phyloP scores from a whole-genome alignment of 192 early-diverging fungal species.

The Radiomyces spectabilis region DNA sequence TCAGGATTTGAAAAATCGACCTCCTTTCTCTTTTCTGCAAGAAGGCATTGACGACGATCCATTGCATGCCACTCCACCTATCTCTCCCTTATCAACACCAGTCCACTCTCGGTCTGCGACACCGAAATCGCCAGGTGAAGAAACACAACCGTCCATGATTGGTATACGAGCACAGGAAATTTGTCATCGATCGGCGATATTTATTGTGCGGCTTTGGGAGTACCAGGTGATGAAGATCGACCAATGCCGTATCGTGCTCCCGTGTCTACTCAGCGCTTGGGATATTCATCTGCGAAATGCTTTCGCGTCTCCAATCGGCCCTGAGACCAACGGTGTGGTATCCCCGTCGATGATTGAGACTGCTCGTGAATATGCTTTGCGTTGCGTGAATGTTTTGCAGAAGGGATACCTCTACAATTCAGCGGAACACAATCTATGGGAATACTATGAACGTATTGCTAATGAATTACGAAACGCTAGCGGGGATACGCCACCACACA shows the following conservation, averaged over 20 bases:
- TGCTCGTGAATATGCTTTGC: constrained; percentile 2
- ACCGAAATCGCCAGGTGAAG: background rate
- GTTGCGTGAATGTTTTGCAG: constrained; percentile 5
- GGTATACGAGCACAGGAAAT: constrained; percentile 11
- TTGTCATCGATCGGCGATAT: constrained; percentile 3
- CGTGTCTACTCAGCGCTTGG: constrained; percentile 6
- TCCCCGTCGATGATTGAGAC: background rate
- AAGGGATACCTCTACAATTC: constrained; percentile 11
- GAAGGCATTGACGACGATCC: too few species aligned
- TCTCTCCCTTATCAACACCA: too few species aligned
- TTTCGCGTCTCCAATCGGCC: background rate
- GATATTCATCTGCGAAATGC: constrained; percentile 12
- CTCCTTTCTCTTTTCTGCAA: too few species aligned
- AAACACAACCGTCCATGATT: background rate
- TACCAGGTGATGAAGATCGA: constrained; percentile 6
- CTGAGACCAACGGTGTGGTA: background rate
- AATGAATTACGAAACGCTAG: too few species aligned
- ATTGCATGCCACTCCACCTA: too few species aligned
- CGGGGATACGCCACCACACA: too few species aligned
- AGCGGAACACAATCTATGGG: constrained; percentile 8
- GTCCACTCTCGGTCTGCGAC: too few species aligned
- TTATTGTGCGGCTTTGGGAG: constrained; percentile 6
- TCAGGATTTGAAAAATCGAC: too few species aligned
- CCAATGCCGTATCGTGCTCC: constrained; percentile 3
- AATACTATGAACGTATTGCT: constrained; percentile 14